phyloP scores from a whole-genome alignment of 2,329 filamentous ascomycete species.

The Aspergillus pseudoviridinutans region DNA sequence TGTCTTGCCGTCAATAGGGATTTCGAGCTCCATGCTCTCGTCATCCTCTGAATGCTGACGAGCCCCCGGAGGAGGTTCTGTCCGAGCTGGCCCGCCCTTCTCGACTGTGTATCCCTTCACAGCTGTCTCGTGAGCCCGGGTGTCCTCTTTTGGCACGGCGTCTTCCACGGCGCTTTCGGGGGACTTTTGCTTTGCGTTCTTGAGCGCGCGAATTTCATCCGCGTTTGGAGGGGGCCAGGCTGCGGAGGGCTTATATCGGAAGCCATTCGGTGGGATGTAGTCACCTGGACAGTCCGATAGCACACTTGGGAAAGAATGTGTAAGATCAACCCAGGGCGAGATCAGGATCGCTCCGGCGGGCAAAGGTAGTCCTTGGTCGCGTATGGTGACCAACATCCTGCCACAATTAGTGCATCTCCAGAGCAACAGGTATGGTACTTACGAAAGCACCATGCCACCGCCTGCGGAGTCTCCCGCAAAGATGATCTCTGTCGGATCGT shows the following conservation, averaged over 20 bases:
- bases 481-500: constrained; percentile 77
- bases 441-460: constrained; percentile 77
- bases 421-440: constrained; percentile 11
- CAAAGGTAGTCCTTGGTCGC: constrained; percentile 77
- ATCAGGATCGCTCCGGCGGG: constrained; percentile 88
- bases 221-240: constrained; percentile 91
- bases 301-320: constrained; percentile 93
- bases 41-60: constrained; percentile 17
- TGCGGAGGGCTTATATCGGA: constrained; percentile 81
- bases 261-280: constrained; percentile 83
- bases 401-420: constrained; percentile 15
- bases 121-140: constrained; percentile 28
- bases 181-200: constrained; percentile 45
- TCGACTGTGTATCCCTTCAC: constrained; percentile 26
- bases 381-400: constrained; percentile 69
- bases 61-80: constrained; percentile 19
- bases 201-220: constrained; percentile 60
- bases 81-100: constrained; percentile 12
- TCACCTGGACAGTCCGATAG: constrained; percentile 68
- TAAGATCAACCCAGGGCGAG: constrained; percentile 93
- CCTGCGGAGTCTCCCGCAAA: constrained; percentile 91
- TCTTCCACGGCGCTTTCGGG: constrained; percentile 22
- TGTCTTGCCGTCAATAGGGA: constrained; percentile 66
- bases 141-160: constrained; percentile 13
- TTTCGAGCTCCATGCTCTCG: constrained; percentile 49